A percentile compares a stretch with the other conserved stretches of the same genome.
phyloP scores from a whole-genome alignment of 345 rosid species.

The Laguncularia racemosa region DNA sequence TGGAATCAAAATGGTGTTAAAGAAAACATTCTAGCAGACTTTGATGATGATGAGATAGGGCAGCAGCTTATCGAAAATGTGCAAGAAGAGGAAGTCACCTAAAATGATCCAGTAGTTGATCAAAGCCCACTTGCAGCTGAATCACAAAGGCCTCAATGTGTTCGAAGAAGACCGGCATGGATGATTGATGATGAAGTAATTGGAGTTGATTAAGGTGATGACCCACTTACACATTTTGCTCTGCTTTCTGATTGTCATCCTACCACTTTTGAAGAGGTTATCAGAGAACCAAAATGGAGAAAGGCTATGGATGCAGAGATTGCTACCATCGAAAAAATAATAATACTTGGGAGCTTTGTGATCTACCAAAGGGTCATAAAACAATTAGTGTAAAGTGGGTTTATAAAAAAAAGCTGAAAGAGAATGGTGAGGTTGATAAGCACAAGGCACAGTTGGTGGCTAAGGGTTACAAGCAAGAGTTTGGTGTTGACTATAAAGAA shows the following conservation, averaged over 20 bases:
- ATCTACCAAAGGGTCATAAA: neutral
- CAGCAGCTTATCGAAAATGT: no score
- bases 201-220: neutral
- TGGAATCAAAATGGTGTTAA: no score
- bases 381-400: slow-evolving; percentile 3
- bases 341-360: neutral
- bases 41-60: no score
- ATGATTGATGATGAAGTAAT: neutral
- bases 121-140: no score
- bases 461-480: neutral
- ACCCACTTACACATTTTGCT: neutral
- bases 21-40: no score
- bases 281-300: neutral
- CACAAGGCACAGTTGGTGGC: neutral
- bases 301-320: slow-evolving; percentile 4
- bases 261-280: neutral
- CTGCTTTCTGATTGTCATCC: neutral
- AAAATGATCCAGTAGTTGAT: no score
- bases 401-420: slow-evolving; percentile 1
- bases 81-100: no score
- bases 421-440: neutral
- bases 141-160: no score
- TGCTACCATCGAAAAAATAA: neutral
- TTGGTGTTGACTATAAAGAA: neutral
- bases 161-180: neutral